These are phyloP conservation scores for Ophiocordyceps robertsii DNA, from an alignment of 2,329 filamentous ascomycete species.

Conservation along the genomic window DNA sequence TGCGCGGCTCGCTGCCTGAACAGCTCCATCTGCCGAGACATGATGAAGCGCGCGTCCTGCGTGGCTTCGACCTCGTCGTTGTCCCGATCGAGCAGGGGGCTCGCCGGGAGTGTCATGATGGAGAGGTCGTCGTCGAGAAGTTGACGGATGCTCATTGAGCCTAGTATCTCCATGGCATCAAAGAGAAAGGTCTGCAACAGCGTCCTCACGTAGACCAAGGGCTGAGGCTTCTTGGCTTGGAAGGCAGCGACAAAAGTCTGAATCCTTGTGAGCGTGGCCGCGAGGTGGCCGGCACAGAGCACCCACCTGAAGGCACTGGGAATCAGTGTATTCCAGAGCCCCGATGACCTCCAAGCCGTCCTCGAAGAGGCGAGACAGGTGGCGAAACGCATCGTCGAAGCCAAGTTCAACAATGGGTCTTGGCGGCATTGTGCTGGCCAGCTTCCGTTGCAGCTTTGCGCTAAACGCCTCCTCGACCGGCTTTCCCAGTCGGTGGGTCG, in stretches of 20 bases:
- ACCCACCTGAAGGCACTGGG: conserved; percentile 56
- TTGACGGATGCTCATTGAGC: conserved; percentile 54
- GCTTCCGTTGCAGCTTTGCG: conserved; percentile 74
- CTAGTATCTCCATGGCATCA: conserved; percentile 55
- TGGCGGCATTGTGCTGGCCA: conserved; percentile 89
- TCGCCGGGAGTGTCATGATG: conserved; percentile 59
- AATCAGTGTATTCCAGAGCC: conserved; percentile 53
- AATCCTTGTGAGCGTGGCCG: conserved; percentile 1
- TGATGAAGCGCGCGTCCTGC: conserved; percentile 58
- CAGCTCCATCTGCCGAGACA: conserved; percentile 60
- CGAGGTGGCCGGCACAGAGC: background rate
- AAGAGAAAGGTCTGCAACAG: conserved; percentile 66
- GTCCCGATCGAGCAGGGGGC: conserved; percentile 53
- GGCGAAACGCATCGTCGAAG: conserved; percentile 56
- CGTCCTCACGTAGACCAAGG: conserved; percentile 71
- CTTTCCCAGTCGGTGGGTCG: conserved; percentile 47
- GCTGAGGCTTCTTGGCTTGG: conserved; percentile 67
- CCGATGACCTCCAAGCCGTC: conserved; percentile 59
- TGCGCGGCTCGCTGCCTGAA: conserved; percentile 49
- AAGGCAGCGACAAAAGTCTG: conserved; percentile 64
- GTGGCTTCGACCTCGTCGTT: conserved; percentile 68
- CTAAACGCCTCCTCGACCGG: conserved; percentile 72
- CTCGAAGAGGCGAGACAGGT: conserved; percentile 56
- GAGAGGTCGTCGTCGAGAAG: conserved; percentile 75
- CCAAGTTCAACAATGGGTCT: conserved; percentile 72